These are phyloP conservation scores for Solanum sejunctum DNA, from an alignment of 257 asterid genomes.

Conservation along the genomic window DNA sequence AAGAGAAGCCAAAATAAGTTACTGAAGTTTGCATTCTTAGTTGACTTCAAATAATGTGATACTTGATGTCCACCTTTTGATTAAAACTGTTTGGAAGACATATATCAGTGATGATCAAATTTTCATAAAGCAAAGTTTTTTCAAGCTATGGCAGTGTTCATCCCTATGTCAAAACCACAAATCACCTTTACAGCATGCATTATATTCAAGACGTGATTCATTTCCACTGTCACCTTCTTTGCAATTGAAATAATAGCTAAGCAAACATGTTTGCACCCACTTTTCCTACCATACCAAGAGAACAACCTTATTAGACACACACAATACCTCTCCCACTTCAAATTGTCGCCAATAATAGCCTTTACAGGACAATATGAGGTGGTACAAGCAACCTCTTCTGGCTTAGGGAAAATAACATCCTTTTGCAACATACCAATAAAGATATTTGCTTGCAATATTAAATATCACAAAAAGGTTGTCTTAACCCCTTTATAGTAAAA, in stretches of 20 bases:
- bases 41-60: not conserved
- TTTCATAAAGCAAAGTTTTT: not conserved
- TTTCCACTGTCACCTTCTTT: not conserved
- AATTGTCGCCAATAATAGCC: not conserved
- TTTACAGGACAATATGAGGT: not conserved
- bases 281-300: not conserved
- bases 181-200: not conserved
- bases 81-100: not conserved
- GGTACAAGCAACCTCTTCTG: not conserved
- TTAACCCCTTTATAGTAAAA: not conserved
- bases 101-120: not conserved
- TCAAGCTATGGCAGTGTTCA: not conserved
- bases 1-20: not conserved
- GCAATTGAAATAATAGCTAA: not conserved
- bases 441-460: not conserved
- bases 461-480: not conserved
- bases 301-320: not conserved
- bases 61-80: not conserved
- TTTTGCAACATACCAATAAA: not conserved
- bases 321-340: not conserved
- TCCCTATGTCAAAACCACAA: not conserved
- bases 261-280: not conserved
- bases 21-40: not conserved
- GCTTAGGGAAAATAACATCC: not conserved
- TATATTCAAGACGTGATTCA: not conserved